These are phyloP conservation scores for Bretschneidera sinensis DNA, from an alignment of 345 rosid genomes.

Conservation along the genomic window DNA sequence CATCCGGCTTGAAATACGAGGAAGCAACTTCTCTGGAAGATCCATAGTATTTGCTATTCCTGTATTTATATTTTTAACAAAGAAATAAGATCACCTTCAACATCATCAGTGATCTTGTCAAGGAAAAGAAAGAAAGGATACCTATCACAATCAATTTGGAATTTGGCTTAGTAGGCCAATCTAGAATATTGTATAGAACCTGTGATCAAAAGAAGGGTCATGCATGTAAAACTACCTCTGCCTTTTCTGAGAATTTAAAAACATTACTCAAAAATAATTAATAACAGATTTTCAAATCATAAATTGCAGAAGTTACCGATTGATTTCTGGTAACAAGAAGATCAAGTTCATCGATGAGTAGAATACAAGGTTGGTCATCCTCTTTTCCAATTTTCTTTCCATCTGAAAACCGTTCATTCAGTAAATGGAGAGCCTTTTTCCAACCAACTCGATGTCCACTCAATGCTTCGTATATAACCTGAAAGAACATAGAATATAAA, in stretches of 20 bases:
- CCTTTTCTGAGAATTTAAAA: neutral
- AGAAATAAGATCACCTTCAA: neutral
- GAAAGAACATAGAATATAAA: conserved; percentile 15
- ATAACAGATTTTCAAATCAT: conserved; percentile 3
- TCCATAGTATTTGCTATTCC: conserved; percentile 99
- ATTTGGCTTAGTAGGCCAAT: conserved; percentile 90
- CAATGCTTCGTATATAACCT: conserved; percentile 90
- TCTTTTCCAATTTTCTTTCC: conserved; percentile 55
- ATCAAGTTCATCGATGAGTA: conserved; percentile 96
- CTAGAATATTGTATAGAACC: conserved; percentile 86
- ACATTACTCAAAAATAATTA: conserved; percentile 1
- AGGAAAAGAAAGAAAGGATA: conserved; percentile 14
- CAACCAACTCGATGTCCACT: conserved; percentile 86
- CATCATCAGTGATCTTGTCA: neutral
- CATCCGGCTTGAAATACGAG: conserved; percentile 95
- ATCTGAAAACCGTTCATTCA: conserved; percentile 75
- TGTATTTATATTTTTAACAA: conserved; percentile 18
- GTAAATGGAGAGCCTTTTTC: conserved; percentile 83
- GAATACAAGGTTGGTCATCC: conserved; percentile 73
- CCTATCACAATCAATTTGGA: conserved; percentile 86
- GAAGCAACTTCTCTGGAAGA: conserved; percentile 96
- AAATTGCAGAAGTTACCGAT: conserved; percentile 46
- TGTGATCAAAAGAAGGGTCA: conserved; percentile 21
- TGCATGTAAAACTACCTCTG: neutral
- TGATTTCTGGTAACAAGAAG: conserved; percentile 93